Base-by-base conservation (phyloP, 2,329 filamentous ascomycete species). In the Sporothrix brasiliensis region DNA sequence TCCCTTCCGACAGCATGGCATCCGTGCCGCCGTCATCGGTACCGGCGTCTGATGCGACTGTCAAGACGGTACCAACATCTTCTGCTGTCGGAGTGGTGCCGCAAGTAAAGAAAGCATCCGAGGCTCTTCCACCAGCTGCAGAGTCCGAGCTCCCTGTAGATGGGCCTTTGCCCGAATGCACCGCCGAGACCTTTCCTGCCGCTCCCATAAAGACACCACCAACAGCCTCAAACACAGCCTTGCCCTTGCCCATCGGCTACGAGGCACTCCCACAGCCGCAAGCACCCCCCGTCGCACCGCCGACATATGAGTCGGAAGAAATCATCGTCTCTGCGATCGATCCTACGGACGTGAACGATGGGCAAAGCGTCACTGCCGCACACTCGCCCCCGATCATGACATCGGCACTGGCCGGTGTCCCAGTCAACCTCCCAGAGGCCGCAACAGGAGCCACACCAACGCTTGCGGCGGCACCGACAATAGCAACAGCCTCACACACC, bases 321-420 rank as follows among this genome's bases (percentile, higher is more conserved):
- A 47, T 66, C 30, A 49, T 66, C 63, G 67, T 71, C 52, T 30
- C 47, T 3, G 47, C 69, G 47, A 49, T 14, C 47, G 39, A 54
- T 1, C 24, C 60, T 16, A 19, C 49, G 2, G 10, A 16, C 41
- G 41, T 44, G 14, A 44, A 13, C 41, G 14, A 44, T 44, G 14
- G 16, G 14, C 14, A 16, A 34, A 14, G 61, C 47, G 24, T 61
- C 47, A 58, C 53, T 41, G 67, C 70, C 16, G 67, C 65, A 24
- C 61, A 34, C 14, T 27, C 50, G n/a, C 54, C 70, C 3, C 72
- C 70, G 14, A 72, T 66, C 49, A 73, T 72, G 72, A 72, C 72
- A 16, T 60, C 72, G 0, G 72, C 72, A 10, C 41, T 73, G 10
- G 65, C 49, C 21, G 47, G 11, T 14, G 14, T 44, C 41, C 41